Conservation (phyloP, 495 filamentous ascomycete species). For the Viridothelium virens region DNA sequence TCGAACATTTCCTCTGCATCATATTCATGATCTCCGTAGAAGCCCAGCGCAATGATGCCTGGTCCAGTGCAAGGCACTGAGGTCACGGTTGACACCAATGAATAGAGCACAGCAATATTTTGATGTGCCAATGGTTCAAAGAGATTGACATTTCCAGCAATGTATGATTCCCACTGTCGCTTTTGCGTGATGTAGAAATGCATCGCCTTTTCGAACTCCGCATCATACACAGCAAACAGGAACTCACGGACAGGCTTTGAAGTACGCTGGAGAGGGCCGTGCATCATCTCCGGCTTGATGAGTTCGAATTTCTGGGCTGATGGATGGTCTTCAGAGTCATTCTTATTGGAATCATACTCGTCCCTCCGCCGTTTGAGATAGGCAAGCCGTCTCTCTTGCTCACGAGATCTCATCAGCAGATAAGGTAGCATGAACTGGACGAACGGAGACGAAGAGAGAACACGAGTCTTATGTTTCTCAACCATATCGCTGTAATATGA, state of each 20-base stretch:
- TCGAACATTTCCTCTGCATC: constrained; percentile 55
- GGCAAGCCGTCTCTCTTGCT: constrained; percentile 73
- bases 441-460: constrained; percentile 93
- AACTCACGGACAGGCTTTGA: constrained; percentile 76
- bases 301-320: constrained; percentile 68
- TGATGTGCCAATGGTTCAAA: constrained; percentile 94
- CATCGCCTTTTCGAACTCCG: constrained; percentile 90
- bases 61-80: constrained; percentile 90
- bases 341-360: constrained; percentile 46
- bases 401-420: constrained; percentile 80
- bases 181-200: constrained; percentile 94
- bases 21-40: constrained; percentile 80
- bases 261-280: constrained; percentile 63
- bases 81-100: constrained; percentile 80
- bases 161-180: constrained; percentile 88
- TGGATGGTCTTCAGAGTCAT: constrained; percentile 37
- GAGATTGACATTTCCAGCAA: constrained; percentile 70
- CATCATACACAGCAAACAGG: constrained; percentile 85
- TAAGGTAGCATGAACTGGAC: constrained; percentile 93
- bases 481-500: constrained; percentile 93
- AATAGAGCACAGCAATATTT: constrained; percentile 90
- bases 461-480: constrained; percentile 78
- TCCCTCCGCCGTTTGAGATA: constrained; percentile 77
- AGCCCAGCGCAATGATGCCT: constrained; percentile 73
- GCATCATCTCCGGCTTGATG: constrained; percentile 91